Percentiles rank a stretch among this genome's conserved stretches.
Evolutionary conservation across 2,329 filamentous ascomycete genomes (phyloP).

Genomic region (Aspergillus quadrilineatus): DNA sequence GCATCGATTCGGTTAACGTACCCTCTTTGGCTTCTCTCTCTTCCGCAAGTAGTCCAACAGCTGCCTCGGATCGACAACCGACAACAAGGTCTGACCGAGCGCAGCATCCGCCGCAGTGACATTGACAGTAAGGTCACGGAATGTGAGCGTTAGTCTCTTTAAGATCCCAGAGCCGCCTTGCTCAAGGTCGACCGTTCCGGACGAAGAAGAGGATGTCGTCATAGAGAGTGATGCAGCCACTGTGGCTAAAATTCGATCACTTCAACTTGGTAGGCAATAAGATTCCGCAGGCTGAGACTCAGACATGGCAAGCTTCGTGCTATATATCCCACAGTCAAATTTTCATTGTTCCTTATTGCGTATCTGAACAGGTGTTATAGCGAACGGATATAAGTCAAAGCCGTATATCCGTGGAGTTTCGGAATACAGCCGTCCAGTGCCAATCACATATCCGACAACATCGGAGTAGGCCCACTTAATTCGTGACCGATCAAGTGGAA

Average conservation of each 20-base stretch:
- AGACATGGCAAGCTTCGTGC: background rate
- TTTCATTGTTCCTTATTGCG: background rate
- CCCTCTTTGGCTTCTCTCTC: slow-evolving; percentile 28
- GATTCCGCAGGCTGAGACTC: background rate
- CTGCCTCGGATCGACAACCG: slow-evolving; percentile 34
- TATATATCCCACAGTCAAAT: background rate
- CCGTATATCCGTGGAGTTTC: background rate
- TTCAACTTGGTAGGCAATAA: background rate
- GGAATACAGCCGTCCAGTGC: no score
- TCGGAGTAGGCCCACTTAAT: background rate
- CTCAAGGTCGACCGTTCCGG: slow-evolving; percentile 30
- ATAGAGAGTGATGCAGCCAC: slow-evolving; percentile 12
- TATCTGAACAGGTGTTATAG: background rate
- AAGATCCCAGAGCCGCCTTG: slow-evolving; percentile 19
- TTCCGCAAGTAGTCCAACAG: slow-evolving; percentile 22
- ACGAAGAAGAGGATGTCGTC: slow-evolving; percentile 31
- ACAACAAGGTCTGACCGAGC: slow-evolving; percentile 35
- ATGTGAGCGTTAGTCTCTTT: slow-evolving; percentile 39
- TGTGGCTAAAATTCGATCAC: background rate
- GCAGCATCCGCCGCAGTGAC: slow-evolving; percentile 39
- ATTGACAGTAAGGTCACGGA: slow-evolving; percentile 34
- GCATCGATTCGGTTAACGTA: slow-evolving; percentile 4
- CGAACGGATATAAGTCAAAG: background rate
- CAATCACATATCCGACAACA: background rate
- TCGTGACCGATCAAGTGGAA: background rate